Conservation (phyloP, 768 basidiomycete genomes). For the Cystobasidium tubakii region DNA sequence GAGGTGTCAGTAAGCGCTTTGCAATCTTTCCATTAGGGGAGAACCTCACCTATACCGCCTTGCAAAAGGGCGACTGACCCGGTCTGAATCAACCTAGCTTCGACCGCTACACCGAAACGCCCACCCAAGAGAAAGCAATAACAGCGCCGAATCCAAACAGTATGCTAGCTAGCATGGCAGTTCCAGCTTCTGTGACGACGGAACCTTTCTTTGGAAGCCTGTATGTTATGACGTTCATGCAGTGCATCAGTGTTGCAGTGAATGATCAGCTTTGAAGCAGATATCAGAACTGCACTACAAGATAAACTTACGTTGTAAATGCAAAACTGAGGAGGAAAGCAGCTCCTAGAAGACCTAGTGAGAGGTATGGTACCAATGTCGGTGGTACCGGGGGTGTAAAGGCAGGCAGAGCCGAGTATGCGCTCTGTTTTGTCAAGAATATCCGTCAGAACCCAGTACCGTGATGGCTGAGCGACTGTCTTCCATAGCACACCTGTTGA, state of each 20-base stretch:
- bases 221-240: background rate
- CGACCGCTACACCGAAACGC: constrained; percentile 2
- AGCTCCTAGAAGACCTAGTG: background rate
- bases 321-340: constrained; percentile 17
- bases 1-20: no score
- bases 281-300: no score
- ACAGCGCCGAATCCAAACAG: constrained; percentile 10
- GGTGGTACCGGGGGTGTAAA: background rate
- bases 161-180: constrained; percentile 15
- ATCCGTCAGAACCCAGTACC: no score
- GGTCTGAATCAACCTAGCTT: no score
- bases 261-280: no score
- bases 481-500: constrained; percentile 10
- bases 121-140: constrained; percentile 3
- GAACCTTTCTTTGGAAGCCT: background rate
- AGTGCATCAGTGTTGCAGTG: background rate
- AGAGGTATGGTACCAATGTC: constrained; percentile 1
- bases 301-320: background rate
- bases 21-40: no score
- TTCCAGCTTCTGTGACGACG: background rate
- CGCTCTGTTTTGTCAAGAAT: background rate
- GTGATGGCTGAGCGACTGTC: no score
- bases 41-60: no score
- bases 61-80: no score
- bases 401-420: background rate